Evolutionary conservation across 1,284 basidiomycete species (phyloP).

Genomic region (Tetrapyrgos nigripes): DNA sequence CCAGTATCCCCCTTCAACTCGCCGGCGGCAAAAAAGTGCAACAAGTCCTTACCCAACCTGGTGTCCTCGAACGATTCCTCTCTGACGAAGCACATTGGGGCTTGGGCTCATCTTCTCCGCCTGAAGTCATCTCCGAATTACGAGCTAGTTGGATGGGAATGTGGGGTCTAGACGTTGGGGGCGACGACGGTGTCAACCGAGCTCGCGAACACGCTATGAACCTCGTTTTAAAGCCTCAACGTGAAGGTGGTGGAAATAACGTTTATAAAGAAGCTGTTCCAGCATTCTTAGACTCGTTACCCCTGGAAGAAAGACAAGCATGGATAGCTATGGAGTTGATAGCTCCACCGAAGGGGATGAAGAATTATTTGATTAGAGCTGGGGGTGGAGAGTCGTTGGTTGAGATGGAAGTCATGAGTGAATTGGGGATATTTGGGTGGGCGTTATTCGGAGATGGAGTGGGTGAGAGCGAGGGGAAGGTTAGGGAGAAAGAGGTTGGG

Average conservation of each 20-base stretch:
- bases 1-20: slow-evolving; percentile 89
- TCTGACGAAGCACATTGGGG: slow-evolving; percentile 47
- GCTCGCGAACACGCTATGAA: slow-evolving; percentile 60
- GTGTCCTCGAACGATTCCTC: slow-evolving; percentile 80
- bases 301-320: slow-evolving; percentile 64
- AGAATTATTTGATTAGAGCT: slow-evolving; percentile 79
- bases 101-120: slow-evolving; percentile 37
- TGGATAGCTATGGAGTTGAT: slow-evolving; percentile 98
- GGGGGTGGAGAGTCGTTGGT: slow-evolving; percentile 42
- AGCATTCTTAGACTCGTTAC: slow-evolving; percentile 70
- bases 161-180: slow-evolving; percentile 73
- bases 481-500: slow-evolving; percentile 72
- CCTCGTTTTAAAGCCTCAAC: slow-evolving; percentile 94
- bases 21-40: slow-evolving; percentile 98
- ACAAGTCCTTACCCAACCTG: slow-evolving; percentile 82
- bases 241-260: slow-evolving; percentile 98
- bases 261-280: slow-evolving; percentile 90
- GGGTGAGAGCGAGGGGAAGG: slow-evolving; percentile 3
- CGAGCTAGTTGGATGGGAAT: slow-evolving; percentile 81
- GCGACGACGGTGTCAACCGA: slow-evolving; percentile 55
- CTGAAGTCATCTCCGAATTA: slow-evolving; percentile 55
- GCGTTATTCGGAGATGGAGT: slow-evolving; percentile 69
- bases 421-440: slow-evolving; percentile 94
- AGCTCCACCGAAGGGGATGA: slow-evolving; percentile 68
- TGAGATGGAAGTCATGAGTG: slow-evolving; percentile 81